Evolutionary conservation across 1,284 basidiomycete species (phyloP).

Genomic region (Heterobasidion irregulare): DNA sequence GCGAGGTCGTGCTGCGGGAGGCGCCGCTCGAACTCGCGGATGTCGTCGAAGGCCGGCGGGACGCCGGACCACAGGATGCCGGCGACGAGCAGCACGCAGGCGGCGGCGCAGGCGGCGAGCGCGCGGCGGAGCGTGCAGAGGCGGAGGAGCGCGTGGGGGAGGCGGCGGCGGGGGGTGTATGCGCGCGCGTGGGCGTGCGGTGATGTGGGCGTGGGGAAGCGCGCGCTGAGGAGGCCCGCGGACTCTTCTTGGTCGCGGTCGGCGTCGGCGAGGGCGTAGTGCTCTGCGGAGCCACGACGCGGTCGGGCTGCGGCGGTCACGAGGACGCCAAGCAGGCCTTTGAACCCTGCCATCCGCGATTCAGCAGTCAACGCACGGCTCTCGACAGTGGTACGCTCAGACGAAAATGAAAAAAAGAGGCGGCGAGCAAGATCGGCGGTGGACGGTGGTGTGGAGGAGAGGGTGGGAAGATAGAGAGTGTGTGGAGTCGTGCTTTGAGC

Average conservation of each 20-base stretch:
- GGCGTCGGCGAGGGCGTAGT: background rate
- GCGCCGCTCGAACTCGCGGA: constrained; percentile 5
- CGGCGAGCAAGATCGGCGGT: no score
- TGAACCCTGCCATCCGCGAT: no score
- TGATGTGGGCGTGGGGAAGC: no score
- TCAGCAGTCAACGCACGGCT: no score
- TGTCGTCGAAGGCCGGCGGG: constrained; percentile 10
- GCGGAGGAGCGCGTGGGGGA: background rate
- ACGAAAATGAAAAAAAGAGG: background rate
- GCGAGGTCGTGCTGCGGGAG: constrained; percentile 9
- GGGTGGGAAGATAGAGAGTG: background rate
- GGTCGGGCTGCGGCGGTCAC: background rate
- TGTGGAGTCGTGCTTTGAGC: no score
- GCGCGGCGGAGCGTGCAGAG: background rate
- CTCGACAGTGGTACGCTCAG: background rate
- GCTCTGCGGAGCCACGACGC: background rate
- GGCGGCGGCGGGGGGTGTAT: no score
- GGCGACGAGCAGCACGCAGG: background rate
- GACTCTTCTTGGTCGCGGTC: no score
- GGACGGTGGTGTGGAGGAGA: background rate
- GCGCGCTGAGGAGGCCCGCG: no score
- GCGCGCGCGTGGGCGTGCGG: background rate
- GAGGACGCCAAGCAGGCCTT: no score
- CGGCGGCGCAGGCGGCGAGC: background rate
- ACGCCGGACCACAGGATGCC: background rate